These are phyloP conservation scores for Imleria badia DNA, from an alignment of 768 basidiomycete genomes.

Conservation along the genomic window DNA sequence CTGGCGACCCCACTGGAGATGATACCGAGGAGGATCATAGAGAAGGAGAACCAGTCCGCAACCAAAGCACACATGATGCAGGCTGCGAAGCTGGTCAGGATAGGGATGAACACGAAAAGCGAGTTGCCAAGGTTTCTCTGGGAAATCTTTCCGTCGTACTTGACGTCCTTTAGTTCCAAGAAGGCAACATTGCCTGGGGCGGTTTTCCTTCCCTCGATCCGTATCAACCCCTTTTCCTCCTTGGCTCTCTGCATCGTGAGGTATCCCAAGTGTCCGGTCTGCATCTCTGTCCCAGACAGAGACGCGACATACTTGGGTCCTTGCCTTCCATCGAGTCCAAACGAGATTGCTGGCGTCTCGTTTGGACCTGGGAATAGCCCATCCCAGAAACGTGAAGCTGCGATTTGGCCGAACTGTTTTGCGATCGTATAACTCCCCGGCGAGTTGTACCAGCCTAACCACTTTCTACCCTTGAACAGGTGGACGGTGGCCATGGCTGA, in stretches of 20 bases:
- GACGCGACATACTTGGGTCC: conserved; percentile 29
- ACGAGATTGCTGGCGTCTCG: conserved; percentile 26
- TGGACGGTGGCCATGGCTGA: conserved; percentile 38
- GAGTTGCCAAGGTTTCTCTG: not conserved
- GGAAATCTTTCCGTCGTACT: conserved; percentile 13
- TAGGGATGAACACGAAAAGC: conserved; percentile 26
- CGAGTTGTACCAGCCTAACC: conserved; percentile 39
- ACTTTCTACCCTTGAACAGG: conserved; percentile 30
- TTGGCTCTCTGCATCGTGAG: conserved; percentile 22
- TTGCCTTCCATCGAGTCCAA: conserved; percentile 28
- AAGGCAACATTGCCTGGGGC: conserved; percentile 20
- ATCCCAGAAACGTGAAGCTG: conserved; percentile 30
- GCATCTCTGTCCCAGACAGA: conserved; percentile 31
- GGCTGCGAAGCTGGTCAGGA: conserved; percentile 20
- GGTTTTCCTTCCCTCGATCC: conserved; percentile 16
- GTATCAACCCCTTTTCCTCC: not conserved
- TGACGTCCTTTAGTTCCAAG: conserved; percentile 23
- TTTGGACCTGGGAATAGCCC: conserved; percentile 33
- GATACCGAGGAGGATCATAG: conserved; percentile 35
- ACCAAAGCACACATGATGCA: conserved; percentile 27
- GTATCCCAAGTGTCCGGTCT: conserved; percentile 32
- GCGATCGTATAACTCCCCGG: conserved; percentile 37
- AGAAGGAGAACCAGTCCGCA: conserved; percentile 32
- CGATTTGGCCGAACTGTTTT: conserved; percentile 32
- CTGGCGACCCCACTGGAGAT: conserved; percentile 32